phyloP scores from a whole-genome alignment of 257 asterid genomes.

The Striga asiatica region DNA sequence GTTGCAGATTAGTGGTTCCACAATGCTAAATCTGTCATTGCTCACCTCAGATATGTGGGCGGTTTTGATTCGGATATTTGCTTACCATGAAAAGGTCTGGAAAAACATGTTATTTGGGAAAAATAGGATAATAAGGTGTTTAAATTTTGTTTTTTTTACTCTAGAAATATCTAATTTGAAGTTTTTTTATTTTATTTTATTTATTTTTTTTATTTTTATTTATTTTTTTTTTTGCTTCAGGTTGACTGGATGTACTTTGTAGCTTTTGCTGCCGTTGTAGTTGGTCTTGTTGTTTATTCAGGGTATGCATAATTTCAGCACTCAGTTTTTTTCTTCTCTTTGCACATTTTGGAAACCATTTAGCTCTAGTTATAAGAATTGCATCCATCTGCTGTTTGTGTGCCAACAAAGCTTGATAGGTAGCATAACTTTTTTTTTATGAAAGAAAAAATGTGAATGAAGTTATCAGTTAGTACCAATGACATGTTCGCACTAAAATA shows the following conservation, averaged over 20 bases:
- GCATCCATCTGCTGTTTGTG: too few relatives aligned
- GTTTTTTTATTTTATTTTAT: too few relatives aligned
- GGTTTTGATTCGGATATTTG: constrained; percentile 79
- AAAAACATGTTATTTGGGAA: not conserved
- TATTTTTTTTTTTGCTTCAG: too few relatives aligned
- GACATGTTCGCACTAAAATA: too few relatives aligned
- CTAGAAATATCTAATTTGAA: not conserved
- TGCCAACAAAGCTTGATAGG: not conserved
- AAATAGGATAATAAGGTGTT: not conserved
- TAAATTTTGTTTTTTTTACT: not conserved
- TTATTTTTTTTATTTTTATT: too few relatives aligned
- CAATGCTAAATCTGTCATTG: constrained; percentile 83
- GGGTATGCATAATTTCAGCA: constrained; percentile 33
- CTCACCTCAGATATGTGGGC: constrained; percentile 99
- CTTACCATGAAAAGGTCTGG: constrained; percentile 79
- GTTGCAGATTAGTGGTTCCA: constrained; percentile 78
- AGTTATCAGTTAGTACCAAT: too few relatives aligned
- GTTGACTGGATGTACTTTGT: constrained; percentile 93
- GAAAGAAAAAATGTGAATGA: too few relatives aligned
- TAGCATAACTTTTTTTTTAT: too few relatives aligned
- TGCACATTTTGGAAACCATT: not conserved
- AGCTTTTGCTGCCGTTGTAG: constrained; percentile 73
- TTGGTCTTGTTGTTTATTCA: constrained; percentile 78
- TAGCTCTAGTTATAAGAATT: too few relatives aligned
- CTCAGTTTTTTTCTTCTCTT: not conserved